A percentile compares a stretch with the other conserved stretches of the same genome.
These are phyloP conservation scores for Avena sativa DNA, from an alignment of 176 grass and related monocot species.

Conservation along the genomic window DNA sequence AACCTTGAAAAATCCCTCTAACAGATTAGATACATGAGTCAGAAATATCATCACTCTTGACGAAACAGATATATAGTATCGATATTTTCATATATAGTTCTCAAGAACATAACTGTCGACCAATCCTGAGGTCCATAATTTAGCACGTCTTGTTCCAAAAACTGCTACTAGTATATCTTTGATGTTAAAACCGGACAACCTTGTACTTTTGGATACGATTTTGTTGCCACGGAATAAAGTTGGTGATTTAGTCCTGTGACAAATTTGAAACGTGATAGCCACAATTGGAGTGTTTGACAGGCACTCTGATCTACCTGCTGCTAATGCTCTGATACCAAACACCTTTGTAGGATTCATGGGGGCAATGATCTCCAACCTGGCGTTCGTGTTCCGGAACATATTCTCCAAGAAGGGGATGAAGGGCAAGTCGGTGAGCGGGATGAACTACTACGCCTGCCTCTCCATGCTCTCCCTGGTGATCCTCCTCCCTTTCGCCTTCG, in stretches of 20 bases:
- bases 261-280: neutral
- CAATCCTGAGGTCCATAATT: slow-evolving; percentile 13
- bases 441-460: slow-evolving; percentile 99
- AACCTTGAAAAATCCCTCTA: slow-evolving; percentile 16
- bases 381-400: slow-evolving; percentile 89
- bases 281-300: neutral
- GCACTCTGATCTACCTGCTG: neutral
- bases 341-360: slow-evolving; percentile 87
- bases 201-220: slow-evolving; percentile 13
- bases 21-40: neutral
- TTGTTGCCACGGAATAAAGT: neutral
- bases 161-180: neutral
- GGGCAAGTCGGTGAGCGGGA: slow-evolving; percentile 88
- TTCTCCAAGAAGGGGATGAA: slow-evolving; percentile 99
- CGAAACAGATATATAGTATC: neutral
- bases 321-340: slow-evolving; percentile 30
- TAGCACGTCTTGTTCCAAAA: neutral
- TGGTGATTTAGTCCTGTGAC: neutral
- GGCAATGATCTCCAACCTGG: slow-evolving; percentile 95
- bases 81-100: neutral
- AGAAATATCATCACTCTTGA: slow-evolving; percentile 37
- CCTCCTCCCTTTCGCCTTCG: slow-evolving; percentile 82
- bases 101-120: neutral
- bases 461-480: slow-evolving; percentile 90
- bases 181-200: neutral